These are phyloP conservation scores for Solanum bulbocastanum DNA, from an alignment of 257 asterid species.

Conservation along the genomic window DNA sequence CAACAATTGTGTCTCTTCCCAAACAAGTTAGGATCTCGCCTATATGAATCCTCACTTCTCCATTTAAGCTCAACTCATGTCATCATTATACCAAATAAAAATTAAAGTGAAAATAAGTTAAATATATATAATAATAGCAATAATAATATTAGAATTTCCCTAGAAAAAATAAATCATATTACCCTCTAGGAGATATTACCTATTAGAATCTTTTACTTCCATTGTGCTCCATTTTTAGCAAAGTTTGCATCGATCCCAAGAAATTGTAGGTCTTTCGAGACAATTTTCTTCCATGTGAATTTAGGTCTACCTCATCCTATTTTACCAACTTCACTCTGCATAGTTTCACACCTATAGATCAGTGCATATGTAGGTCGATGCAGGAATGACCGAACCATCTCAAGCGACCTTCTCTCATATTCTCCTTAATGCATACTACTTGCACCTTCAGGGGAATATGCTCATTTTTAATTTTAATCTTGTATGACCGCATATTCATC, in stretches of 20 bases:
- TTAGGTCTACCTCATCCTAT: not conserved
- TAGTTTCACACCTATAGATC: not conserved
- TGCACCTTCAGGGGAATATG: not conserved
- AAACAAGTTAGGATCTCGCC: not conserved
- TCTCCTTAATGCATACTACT: not conserved
- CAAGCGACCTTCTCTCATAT: not conserved
- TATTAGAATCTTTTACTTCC: not conserved
- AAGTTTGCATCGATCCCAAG: not conserved
- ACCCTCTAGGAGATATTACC: not conserved
- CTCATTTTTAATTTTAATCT: not conserved
- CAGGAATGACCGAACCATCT: not conserved
- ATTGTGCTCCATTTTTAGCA: not conserved
- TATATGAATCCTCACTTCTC: not conserved
- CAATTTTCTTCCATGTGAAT: not conserved
- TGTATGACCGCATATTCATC: not conserved
- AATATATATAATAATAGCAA: not conserved
- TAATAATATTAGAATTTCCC: not conserved
- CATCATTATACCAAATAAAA: not conserved
- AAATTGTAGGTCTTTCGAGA: not conserved
- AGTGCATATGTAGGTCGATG: not conserved
- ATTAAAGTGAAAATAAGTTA: not conserved
- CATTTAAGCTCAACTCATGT: not conserved
- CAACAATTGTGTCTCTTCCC: not conserved
- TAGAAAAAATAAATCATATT: not conserved
- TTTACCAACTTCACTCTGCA: not conserved